These are phyloP conservation scores for Cutaneotrichosporon cutaneum DNA, from an alignment of 1,284 basidiomycete species.

Conservation along the genomic window DNA sequence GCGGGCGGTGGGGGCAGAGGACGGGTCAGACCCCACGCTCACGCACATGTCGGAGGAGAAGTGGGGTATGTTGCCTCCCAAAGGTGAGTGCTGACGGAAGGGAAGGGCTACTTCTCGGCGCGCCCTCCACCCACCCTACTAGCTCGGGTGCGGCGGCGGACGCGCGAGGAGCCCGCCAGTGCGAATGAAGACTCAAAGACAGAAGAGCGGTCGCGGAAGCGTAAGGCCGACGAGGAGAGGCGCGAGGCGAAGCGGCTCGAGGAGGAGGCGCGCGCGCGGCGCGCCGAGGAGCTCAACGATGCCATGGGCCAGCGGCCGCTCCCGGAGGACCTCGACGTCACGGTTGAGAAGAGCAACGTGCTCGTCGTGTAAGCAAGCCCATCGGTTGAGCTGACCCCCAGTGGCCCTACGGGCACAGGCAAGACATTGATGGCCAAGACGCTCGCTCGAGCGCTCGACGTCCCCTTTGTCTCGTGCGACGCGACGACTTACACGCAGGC, in stretches of 20 bases:
- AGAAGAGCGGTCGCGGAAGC: conserved; percentile 7
- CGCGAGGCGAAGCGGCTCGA: conserved; percentile 12
- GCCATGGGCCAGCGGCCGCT: conserved; percentile 12
- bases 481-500: conserved; percentile 56
- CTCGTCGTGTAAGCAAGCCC: conserved; percentile 67
- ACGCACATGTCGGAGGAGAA: conserved; percentile 43
- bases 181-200: conserved; percentile 1
- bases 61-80: conserved; percentile 34
- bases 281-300: conserved; percentile 24
- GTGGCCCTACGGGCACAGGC: conserved; percentile 59
- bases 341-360: conserved; percentile 90
- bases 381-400: conserved; percentile 22
- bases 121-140: conserved; percentile 48
- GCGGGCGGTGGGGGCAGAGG: conserved; percentile 31
- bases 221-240: conserved; percentile 8
- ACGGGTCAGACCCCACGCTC: conserved; percentile 42
- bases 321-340: conserved; percentile 27
- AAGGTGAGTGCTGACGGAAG: conserved; percentile 29
- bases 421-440: conserved; percentile 85
- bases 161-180: conserved; percentile 1
- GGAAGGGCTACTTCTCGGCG: conserved; percentile 52
- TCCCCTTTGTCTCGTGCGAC: conserved; percentile 71
- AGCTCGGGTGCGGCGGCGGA: conserved; percentile 16
- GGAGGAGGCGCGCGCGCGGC: conserved; percentile 23
- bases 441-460: conserved; percentile 78